Evolutionary conservation across 805 yeast genomes (phyloP).

Genomic region (Wickerhamomyces rabaulensis): DNA sequence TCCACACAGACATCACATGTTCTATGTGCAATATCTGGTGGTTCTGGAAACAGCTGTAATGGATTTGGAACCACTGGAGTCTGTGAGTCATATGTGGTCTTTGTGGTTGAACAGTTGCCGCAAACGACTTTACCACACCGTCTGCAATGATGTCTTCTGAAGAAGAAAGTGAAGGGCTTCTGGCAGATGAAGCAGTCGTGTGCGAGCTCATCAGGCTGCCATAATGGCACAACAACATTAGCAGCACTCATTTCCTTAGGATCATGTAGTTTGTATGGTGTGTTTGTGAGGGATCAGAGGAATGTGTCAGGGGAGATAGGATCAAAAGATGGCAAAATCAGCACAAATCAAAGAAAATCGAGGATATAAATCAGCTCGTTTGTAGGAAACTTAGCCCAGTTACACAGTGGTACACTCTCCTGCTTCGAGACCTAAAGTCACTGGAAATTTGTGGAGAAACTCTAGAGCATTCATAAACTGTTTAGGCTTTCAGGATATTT

Average conservation of each 20-base stretch:
- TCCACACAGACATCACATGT: conserved; percentile 73
- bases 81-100: conserved; percentile 50
- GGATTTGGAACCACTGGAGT: conserved; percentile 52
- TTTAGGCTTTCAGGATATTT: no score
- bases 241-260: background rate
- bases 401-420: no score
- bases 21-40: conserved; percentile 52
- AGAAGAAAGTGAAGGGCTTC: conserved; percentile 48
- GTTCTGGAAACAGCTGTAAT: conserved; percentile 34
- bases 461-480: no score
- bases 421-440: no score
- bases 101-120: conserved; percentile 54
- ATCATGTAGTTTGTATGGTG: background rate
- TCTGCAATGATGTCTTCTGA: conserved; percentile 80
- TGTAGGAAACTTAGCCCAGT: no score
- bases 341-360: background rate
- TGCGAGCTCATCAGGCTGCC: conserved; percentile 69
- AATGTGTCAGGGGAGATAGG: background rate
- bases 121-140: conserved; percentile 79
- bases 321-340: no score
- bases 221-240: conserved; percentile 31
- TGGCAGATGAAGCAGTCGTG: conserved; percentile 51
- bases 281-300: no score
- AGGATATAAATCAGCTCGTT: no score
- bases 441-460: background rate